These are phyloP conservation scores for Blumeria hordei DNA, from an alignment of 2,329 filamentous ascomycete genomes.

Conservation along the genomic window DNA sequence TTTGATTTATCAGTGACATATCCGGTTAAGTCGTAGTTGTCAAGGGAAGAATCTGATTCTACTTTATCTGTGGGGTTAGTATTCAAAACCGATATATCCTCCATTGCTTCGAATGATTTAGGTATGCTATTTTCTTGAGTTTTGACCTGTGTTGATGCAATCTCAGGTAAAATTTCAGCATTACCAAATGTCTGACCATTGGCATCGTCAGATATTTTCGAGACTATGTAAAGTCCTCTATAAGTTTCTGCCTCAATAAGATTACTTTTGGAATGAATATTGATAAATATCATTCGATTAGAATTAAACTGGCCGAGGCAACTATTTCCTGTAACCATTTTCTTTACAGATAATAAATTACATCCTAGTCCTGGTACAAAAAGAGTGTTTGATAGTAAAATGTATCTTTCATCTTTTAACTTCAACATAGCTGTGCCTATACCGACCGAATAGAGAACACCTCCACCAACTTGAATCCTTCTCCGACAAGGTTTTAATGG, in stretches of 20 bases:
- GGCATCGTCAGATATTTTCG: not conserved
- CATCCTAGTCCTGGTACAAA: not conserved
- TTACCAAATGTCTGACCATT: not conserved
- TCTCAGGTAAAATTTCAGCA: not conserved
- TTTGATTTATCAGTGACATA: not conserved
- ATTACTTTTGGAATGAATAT: not conserved
- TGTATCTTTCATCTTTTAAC: not conserved
- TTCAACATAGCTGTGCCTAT: not conserved
- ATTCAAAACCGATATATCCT: not conserved
- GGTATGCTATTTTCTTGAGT: not conserved
- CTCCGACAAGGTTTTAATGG: not conserved
- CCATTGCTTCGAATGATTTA: not conserved
- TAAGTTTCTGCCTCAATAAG: not conserved
- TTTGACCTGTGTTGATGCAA: not conserved
- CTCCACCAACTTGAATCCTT: not conserved
- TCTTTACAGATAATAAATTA: conserved; percentile 1
- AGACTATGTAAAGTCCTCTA: conserved; percentile 1
- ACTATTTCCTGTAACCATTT: conserved; percentile 1
- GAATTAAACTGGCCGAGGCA: not conserved
- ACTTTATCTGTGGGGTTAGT: not conserved
- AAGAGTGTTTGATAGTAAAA: conserved; percentile 1
- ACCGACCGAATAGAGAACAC: not conserved
- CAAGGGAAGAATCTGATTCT: not conserved
- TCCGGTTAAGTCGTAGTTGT: not conserved
- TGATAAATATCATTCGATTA: not conserved